Base-by-base conservation (phyloP, 257 asterid genomes). In the Lithospermum erythrorhizon region DNA sequence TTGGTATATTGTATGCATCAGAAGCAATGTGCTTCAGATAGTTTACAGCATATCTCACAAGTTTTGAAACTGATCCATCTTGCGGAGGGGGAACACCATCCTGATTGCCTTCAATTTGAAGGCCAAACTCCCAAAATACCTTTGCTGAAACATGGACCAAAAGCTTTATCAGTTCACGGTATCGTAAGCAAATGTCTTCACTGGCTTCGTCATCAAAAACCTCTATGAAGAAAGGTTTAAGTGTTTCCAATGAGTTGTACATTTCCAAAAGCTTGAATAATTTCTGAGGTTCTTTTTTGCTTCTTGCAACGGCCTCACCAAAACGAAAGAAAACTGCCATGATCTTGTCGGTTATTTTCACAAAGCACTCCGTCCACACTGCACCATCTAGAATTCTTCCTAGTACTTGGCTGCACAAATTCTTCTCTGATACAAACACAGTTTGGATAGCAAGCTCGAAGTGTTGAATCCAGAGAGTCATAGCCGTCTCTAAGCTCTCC, bases 311-410 rank as follows among this genome's bases (percentile, higher is more conserved):
- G 29, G 95, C 96, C 65, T 89, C 96, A 0, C 90, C 96, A 21
- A 89, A 89, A n/a, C 94, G 73, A 61, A 89, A 89, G 75, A 89
- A 89, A 64, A 89, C 96, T 0, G 95, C 96, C 94, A 83, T 86
- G 79, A 89, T 89, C 65, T 86, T 89, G 78, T 89, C 96, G 0
- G 96, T 78, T 2, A 82, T 83, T 82, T 83, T 89, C 63, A 76
- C 77, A 74, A 86, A 89, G 66, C 96, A 86, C 62, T 86, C 94
- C 0, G 83, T 76, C 96, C 94, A 86, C 18, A 87, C 63, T 0
- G 67, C 29, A 21, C 80, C 89, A 3, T 75, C 80, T 68, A 76
- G 51, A 68, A 83, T 61, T 75, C 67, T 70, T 9, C 87, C 87
- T 9, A 89, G 78, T 16, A 79, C 85, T 62, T 61, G 74, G n/a